Base-by-base conservation (phyloP, 1,284 basidiomycete genomes). In the Xerocomus nothofagi region DNA sequence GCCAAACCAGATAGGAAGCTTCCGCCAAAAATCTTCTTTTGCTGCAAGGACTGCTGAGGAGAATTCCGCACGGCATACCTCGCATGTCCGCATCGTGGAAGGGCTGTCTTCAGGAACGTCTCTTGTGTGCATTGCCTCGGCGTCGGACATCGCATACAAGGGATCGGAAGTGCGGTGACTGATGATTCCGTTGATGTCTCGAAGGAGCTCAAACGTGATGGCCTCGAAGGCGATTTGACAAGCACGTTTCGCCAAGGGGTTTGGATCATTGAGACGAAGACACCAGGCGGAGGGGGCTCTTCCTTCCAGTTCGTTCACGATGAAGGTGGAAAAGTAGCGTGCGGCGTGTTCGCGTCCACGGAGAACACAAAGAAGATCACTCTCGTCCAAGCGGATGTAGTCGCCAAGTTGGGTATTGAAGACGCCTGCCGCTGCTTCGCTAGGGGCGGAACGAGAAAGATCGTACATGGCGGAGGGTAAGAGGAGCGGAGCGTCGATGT, bases 191-290 rank as follows among this genome's bases (percentile, higher is more conserved):
- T 86, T 86, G 52, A 83, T 75, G 57, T 86, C 84, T 31, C 82
- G 77, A 48, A 88, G 73, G 36, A 88, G 77, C 58, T 86, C 82
- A 57, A 84, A 84, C 4, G 81, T 86, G 53, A 85, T 78, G 18
- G 77, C 75, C 61, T 88, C 86, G 58, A 87, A 88, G 4, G 82
- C 82, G 27, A 80, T 73, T 62, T 83, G 82, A 62, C 86, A 88
- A 20, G 76, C 68, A 31, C 80, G 78, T 56, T 74, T 74, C 20
- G 64, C 68, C 20, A 71, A 55, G 0, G 70, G 66, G 52, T 79
- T 72, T 9, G 68, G 50, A 27, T 81, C 76, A 57, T 73, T 68
- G 18, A 71, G 70, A 59, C 79, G 71, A 11, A 76, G 54, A 63
- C 86, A 88, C 46, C 61, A 66, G 10, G 66, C 40, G 7, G 80